Evolutionary conservation across 2,329 filamentous ascomycete genomes (phyloP).

Genomic region (Colletotrichum endophyticum): DNA sequence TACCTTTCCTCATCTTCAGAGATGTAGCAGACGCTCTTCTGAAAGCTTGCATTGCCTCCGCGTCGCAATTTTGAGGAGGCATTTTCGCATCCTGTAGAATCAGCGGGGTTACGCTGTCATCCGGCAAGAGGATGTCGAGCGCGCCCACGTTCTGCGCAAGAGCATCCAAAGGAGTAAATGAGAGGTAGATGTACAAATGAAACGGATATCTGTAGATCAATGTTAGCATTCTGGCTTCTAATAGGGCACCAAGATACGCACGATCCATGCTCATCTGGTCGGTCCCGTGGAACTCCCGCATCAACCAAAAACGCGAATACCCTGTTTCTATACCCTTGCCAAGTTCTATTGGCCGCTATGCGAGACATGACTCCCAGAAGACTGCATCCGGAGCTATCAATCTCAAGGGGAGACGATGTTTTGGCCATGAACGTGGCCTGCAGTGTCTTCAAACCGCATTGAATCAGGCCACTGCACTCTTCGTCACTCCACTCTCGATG

Average conservation of each 20-base stretch:
- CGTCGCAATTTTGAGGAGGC: no score
- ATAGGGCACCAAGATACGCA: background rate
- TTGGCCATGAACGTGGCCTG: background rate
- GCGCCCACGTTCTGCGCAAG: no score
- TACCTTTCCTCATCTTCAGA: background rate
- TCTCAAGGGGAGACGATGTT: background rate
- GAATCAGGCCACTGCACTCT: background rate
- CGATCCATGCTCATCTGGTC: background rate
- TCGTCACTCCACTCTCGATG: background rate
- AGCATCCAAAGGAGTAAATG: no score
- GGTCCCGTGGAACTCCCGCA: background rate
- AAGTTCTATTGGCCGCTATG: no score
- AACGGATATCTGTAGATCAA: no score
- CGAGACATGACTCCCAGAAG: background rate
- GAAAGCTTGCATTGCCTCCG: no score
- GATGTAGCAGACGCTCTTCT: background rate
- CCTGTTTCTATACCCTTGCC: background rate
- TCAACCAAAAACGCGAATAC: background rate
- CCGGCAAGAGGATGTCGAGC: no score
- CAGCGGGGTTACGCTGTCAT: no score
- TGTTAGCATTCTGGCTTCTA: no score
- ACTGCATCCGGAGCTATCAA: rapidly evolving
- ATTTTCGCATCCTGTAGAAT: no score
- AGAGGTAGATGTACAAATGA: no score
- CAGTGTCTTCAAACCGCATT: background rate